Conservation (phyloP, 192 early-diverging fungal genomes). For the Coemansia asiatica region DNA sequence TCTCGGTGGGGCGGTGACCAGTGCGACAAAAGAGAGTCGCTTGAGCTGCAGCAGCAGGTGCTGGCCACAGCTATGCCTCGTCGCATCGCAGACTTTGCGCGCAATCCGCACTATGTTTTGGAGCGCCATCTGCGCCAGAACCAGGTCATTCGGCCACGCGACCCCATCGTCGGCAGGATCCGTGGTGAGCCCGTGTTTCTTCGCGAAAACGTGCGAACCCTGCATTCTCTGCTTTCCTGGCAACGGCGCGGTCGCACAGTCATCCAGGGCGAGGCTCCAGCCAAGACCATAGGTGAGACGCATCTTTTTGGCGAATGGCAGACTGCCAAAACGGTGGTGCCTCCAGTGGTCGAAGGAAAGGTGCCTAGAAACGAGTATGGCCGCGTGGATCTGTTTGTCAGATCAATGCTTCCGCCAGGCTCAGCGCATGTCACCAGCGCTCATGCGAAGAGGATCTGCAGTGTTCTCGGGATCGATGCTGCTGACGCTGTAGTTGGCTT, state of each 20-base stretch:
- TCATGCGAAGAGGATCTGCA: constrained; percentile 66
- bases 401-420: constrained; percentile 81
- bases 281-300: constrained; percentile 25
- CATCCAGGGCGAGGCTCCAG: constrained; percentile 24
- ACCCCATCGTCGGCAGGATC: constrained; percentile 72
- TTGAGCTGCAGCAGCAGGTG: constrained; percentile 45
- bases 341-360: constrained; percentile 66
- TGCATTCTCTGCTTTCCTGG: constrained; percentile 68
- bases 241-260: constrained; percentile 53
- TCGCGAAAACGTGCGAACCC: constrained; percentile 62
- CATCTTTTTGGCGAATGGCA: constrained; percentile 86
- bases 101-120: constrained; percentile 76
- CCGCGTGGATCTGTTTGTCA: constrained; percentile 80
- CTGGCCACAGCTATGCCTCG: constrained; percentile 73
- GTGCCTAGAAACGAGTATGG: constrained; percentile 84
- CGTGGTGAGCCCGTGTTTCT: constrained; percentile 81
- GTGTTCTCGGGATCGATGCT: constrained; percentile 75
- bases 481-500: constrained; percentile 76
- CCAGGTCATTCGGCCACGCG: constrained; percentile 71
- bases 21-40: constrained; percentile 55
- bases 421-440: constrained; percentile 67
- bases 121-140: constrained; percentile 80
- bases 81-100: constrained; percentile 73
- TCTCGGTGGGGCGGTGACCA: constrained; percentile 24
- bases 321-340: constrained; percentile 66